Base-by-base conservation (phyloP, 2,329 filamentous ascomycete genomes). In the Venturia asperata region DNA sequence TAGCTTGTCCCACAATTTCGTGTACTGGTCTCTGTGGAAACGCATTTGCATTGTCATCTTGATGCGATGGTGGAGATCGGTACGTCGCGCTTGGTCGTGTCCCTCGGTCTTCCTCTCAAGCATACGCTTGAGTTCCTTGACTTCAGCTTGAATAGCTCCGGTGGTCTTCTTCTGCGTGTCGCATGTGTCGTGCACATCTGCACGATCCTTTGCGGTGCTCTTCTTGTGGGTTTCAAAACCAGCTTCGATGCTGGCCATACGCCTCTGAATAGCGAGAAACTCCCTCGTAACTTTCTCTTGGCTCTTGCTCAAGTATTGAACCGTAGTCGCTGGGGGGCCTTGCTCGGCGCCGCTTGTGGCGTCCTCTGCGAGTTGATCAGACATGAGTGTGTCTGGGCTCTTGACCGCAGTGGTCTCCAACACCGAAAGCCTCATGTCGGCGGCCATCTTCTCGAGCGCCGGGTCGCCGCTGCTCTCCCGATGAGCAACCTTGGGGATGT, bases 11-110 rank as follows among this genome's bases (percentile, higher is more conserved):
- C 52, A 58, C 27, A 58, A 13, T 58, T 34, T 17, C 37, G 52
- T 37, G 52, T 58, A 58, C 27, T 58, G 27, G 15, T 58, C 52
- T 15, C 6, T 58, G 30, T 34, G 30, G 37, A 37, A 19, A 34
- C 52, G 52, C 52, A 58, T 58, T 21, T 58, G 52, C 27, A 58
- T 58, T 7, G 27, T 58, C 52, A 58, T 58, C 52, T 58, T 58
- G 52, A 58, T 58, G 52, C 52, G 52, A 6, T 58, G 30, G 30
- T 58, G 52, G 52, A 58, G 52, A 21, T 58, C 52, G 52, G 15
- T 58, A 19, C 52, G 52, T 30, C 52, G 52, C 27, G 27, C 27
- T 5, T n/a, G 30, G 9, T 58, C 52, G 30, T 58, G 9, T 34
- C 27, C 52, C 30, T 58, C 52, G 1, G 13, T 37, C 30, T 37